Evolutionary conservation across 345 rosid genomes (phyloP).

Genomic region (Bruguiera parviflora): DNA sequence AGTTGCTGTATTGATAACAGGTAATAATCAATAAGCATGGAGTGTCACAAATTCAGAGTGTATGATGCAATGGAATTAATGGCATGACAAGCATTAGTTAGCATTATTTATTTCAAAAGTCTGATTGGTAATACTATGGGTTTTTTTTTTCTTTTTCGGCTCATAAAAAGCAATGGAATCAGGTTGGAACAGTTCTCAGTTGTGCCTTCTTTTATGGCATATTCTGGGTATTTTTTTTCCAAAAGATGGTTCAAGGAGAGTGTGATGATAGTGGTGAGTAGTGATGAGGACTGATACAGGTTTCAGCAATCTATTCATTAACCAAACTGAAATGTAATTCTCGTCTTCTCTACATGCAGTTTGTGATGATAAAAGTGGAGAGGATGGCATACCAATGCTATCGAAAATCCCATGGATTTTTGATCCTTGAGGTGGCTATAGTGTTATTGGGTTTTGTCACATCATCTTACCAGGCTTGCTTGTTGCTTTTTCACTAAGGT

Average conservation of each 20-base stretch:
- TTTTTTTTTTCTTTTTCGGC: neutral
- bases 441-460: slow-evolving; percentile 95
- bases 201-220: slow-evolving; percentile 94
- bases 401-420: slow-evolving; percentile 90
- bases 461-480: slow-evolving; percentile 89
- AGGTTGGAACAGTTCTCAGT: slow-evolving; percentile 94
- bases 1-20: neutral
- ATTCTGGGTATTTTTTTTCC: slow-evolving; percentile 95
- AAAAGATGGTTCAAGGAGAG: slow-evolving; percentile 96
- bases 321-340: neutral
- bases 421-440: slow-evolving; percentile 99
- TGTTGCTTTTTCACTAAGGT: slow-evolving; percentile 92
- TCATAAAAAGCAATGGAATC: slow-evolving; percentile 24
- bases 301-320: neutral
- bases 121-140: neutral
- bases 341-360: slow-evolving; percentile 56
- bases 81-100: neutral
- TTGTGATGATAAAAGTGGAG: slow-evolving; percentile 91
- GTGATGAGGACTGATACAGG: slow-evolving; percentile 37
- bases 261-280: slow-evolving; percentile 90
- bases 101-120: neutral
- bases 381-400: slow-evolving; percentile 95
- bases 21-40: neutral
- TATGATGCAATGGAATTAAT: neutral
- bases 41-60: neutral